Conservation (phyloP, 2,329 filamentous ascomycete genomes). For the Tolypocladium amazonense region DNA sequence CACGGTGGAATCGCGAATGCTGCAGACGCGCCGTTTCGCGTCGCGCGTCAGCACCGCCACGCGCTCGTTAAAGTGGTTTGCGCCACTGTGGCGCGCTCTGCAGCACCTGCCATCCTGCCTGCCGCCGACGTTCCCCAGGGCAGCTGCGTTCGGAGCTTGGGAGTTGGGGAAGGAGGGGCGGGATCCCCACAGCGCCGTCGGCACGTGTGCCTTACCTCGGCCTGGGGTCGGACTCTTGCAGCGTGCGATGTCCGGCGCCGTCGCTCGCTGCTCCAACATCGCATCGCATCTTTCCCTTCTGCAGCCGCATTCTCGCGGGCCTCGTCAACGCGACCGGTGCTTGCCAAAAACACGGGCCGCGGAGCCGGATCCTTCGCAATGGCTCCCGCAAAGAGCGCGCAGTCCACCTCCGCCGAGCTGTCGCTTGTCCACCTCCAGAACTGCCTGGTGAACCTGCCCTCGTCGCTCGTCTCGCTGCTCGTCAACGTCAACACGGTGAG, state of each 20-base stretch:
- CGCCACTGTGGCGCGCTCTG: constrained; percentile 5
- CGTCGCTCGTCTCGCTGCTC: constrained; percentile 72
- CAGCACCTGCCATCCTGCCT: not conserved
- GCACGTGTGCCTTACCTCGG: constrained; percentile 26
- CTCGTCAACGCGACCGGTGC: not conserved
- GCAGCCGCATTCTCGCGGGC: constrained; percentile 1
- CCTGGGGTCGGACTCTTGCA: constrained; percentile 5
- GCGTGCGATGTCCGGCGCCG: not conserved
- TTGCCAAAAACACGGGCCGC: not conserved
- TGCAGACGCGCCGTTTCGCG: constrained; percentile 23
- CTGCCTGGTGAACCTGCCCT: constrained; percentile 86
- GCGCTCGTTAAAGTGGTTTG: constrained; percentile 4
- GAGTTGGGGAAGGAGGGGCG: not conserved
- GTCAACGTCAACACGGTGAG: constrained; percentile 84
- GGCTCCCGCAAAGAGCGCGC: constrained; percentile 42
- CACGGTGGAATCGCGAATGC: not conserved
- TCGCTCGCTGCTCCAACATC: not conserved
- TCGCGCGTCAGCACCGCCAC: constrained; percentile 17
- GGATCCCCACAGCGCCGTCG: constrained; percentile 8
- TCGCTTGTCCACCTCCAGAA: constrained; percentile 82
- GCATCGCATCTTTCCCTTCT: not conserved
- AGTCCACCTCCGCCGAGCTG: constrained; percentile 68
- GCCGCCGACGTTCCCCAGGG: not conserved
- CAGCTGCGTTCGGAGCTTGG: not conserved
- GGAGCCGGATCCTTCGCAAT: constrained; percentile 17